Percentiles rank a stretch among this genome's conserved stretches.
These are phyloP conservation scores for Metschnikowia peoriensis DNA, from an alignment of 805 yeast species.

Conservation along the genomic window DNA sequence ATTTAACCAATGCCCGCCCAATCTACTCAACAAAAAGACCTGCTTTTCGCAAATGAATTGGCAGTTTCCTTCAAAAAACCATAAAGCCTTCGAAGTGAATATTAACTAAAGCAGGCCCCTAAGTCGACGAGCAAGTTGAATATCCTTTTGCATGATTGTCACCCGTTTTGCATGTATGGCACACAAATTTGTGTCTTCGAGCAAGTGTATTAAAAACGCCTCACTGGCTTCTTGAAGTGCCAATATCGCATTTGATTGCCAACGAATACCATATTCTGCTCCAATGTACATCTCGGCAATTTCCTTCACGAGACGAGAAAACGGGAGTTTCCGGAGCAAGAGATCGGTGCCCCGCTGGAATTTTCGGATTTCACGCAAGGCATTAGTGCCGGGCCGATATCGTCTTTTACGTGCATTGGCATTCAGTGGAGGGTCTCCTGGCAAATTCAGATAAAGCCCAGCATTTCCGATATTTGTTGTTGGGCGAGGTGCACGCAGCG, in stretches of 20 bases:
- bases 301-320: conserved; percentile 73
- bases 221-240: conserved; percentile 83
- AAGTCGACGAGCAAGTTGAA: conserved; percentile 75
- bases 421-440: conserved; percentile 50
- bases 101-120: conserved; percentile 45
- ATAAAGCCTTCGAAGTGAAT: background rate
- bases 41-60: background rate
- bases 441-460: conserved; percentile 48
- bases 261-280: conserved; percentile 55
- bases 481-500: conserved; percentile 4
- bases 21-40: background rate
- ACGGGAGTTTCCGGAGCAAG: conserved; percentile 68
- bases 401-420: conserved; percentile 29
- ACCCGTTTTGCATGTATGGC: conserved; percentile 81
- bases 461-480: conserved; percentile 31
- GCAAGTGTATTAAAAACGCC: conserved; percentile 67
- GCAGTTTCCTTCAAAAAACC: background rate
- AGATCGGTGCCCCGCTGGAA: conserved; percentile 69
- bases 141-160: conserved; percentile 83
- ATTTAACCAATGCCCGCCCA: too few species aligned
- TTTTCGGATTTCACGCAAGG: conserved; percentile 64
- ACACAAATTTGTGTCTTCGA: conserved; percentile 75
- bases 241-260: conserved; percentile 77
- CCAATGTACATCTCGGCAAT: conserved; percentile 63
- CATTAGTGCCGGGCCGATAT: conserved; percentile 63